Percentiles rank a stretch among this genome's conserved stretches.
These are phyloP conservation scores for Conringia planisiliqua DNA, from an alignment of 345 rosid species.

Conservation along the genomic window DNA sequence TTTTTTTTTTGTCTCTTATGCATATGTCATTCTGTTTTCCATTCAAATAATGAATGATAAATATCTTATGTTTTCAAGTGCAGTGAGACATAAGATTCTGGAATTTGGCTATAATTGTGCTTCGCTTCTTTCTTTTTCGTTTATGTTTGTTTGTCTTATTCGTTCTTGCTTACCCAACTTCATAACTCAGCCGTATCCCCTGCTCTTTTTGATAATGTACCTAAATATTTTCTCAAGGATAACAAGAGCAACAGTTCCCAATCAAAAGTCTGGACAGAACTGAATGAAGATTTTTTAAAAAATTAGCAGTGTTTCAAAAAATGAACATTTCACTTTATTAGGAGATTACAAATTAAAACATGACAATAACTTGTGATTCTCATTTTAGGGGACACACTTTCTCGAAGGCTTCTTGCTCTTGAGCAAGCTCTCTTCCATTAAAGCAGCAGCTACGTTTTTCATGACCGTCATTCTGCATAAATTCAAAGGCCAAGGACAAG, in stretches of 20 bases:
- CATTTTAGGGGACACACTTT: slow-evolving; percentile 85
- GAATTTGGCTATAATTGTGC: background rate
- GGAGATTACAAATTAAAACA: slow-evolving; percentile 6
- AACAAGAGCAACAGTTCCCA: background rate
- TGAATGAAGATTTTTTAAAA: background rate
- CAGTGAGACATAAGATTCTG: background rate
- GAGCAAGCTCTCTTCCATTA: no score
- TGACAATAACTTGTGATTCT: slow-evolving; percentile 20
- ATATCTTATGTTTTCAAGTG: background rate
- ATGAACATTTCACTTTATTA: slow-evolving; percentile 29
- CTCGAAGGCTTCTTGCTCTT: slow-evolving; percentile 95
- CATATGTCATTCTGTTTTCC: no score
- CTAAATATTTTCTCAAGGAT: background rate
- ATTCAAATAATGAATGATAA: no score
- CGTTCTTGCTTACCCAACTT: background rate
- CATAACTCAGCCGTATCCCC: no score
- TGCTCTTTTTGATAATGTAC: background rate
- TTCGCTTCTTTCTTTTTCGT: background rate
- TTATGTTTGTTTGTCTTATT: background rate
- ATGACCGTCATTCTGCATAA: slow-evolving; percentile 48
- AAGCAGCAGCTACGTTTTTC: slow-evolving; percentile 67
- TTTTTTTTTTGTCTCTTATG: no score
- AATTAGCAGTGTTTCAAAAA: slow-evolving; percentile 12
- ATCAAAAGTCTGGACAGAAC: background rate
- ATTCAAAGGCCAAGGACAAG: background rate